These are phyloP conservation scores for Mucor saturninus DNA, from an alignment of 371 early-diverging fungal genomes.

Conservation along the genomic window DNA sequence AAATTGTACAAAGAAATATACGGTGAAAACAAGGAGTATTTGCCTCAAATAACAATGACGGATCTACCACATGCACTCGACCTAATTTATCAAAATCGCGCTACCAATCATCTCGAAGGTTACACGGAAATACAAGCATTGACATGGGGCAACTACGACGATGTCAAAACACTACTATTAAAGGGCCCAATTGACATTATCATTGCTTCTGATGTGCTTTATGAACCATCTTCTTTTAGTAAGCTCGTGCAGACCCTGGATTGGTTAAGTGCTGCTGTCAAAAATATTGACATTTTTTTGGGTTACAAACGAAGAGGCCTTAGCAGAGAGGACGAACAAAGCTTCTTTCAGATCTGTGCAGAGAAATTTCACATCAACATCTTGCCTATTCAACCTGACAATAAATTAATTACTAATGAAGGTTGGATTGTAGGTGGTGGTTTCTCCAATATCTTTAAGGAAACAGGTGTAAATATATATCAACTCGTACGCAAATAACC, in stretches of 20 bases:
- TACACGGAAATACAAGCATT: constrained; percentile 25
- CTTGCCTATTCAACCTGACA: neutral
- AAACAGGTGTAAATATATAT: constrained; percentile 24
- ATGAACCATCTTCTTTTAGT: constrained; percentile 47
- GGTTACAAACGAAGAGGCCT: constrained; percentile 53
- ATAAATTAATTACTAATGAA: neutral
- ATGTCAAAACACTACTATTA: constrained; percentile 14
- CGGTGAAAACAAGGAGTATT: neutral
- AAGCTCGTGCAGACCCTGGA: constrained; percentile 47
- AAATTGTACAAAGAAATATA: constrained; percentile 11
- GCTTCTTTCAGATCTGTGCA: constrained; percentile 40
- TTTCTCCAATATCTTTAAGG: constrained; percentile 7
- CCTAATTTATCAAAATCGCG: constrained; percentile 39
- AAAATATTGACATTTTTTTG: constrained; percentile 35
- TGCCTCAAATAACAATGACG: constrained; percentile 34
- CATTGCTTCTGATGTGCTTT: constrained; percentile 64
- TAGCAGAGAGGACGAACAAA: constrained; percentile 24
- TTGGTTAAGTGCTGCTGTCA: constrained; percentile 32
- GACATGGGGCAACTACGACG: constrained; percentile 37
- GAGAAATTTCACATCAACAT: constrained; percentile 20
- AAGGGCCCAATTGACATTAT: constrained; percentile 42
- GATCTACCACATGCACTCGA: constrained; percentile 52
- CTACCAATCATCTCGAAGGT: constrained; percentile 25
- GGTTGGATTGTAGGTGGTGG: constrained; percentile 6
- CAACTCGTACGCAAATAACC: constrained; percentile 16